Percentiles rank a stretch among this genome's conserved stretches.
Conservation (phyloP, 495 filamentous ascomycete species). For the Usnea hakonensis region DNA sequence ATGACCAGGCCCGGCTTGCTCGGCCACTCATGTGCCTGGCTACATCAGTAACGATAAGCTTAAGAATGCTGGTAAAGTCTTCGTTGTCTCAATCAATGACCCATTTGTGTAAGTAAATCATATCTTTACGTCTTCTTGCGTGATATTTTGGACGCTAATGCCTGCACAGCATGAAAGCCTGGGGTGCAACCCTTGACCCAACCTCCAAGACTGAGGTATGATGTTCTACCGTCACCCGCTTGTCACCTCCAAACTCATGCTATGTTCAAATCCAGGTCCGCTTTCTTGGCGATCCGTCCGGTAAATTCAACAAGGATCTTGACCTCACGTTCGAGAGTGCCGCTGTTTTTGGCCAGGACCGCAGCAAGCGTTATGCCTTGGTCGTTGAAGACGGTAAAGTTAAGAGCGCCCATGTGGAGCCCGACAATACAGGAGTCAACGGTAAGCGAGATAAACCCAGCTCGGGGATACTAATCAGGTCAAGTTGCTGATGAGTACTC, state of each 20-base stretch:
- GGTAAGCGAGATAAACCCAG: constrained; percentile 43
- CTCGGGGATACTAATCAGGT: neutral
- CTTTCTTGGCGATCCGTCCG: constrained; percentile 85
- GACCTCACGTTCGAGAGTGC: constrained; percentile 76
- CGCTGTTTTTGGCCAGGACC: constrained; percentile 74
- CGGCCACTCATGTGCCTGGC: constrained; percentile 67
- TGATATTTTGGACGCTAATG: neutral
- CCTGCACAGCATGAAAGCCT: constrained; percentile 71
- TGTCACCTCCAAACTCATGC: constrained; percentile 2
- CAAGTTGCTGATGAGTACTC: neutral
- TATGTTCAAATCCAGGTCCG: constrained; percentile 50
- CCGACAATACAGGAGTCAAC: constrained; percentile 84
- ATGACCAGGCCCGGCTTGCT: constrained; percentile 59
- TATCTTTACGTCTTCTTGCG: neutral
- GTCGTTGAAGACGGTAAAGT: constrained; percentile 72
- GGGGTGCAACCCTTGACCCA: constrained; percentile 68
- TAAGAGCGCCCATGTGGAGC: constrained; percentile 70
- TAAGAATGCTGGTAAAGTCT: constrained; percentile 68
- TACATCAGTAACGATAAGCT: constrained; percentile 70
- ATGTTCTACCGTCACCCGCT: constrained; percentile 17
- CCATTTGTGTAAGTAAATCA: constrained; percentile 70
- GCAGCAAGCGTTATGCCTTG: constrained; percentile 86
- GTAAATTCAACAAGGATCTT: constrained; percentile 72
- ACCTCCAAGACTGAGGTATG: constrained; percentile 63
- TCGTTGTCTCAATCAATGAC: constrained; percentile 90